Base-by-base conservation (phyloP, 1,284 basidiomycete genomes). In the Phlebopus sp. region DNA sequence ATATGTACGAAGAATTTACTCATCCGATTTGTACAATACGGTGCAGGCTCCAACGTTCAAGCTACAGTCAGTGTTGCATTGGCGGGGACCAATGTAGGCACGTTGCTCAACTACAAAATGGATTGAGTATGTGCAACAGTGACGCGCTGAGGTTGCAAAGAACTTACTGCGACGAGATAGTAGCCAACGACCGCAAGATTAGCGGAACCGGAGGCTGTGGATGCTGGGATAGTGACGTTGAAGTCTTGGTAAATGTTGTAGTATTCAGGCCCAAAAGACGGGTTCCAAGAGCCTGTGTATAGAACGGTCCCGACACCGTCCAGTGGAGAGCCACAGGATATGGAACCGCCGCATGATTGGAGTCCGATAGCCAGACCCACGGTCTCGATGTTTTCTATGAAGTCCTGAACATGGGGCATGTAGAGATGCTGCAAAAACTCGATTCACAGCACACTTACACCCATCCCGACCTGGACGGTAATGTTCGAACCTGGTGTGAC, bases 21-120 rank as follows among this genome's bases (percentile, higher is more conserved):
- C n/a, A n/a, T n/a, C n/a, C n/a, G n/a, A n/a, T n/a, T n/a, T n/a
- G n/a, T n/a, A n/a, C n/a, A n/a, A n/a, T n/a, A n/a, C n/a, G n/a
- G 2, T 9, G 27, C 27, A 29, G 27, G 27, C 2, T 29, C 89
- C 89, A 9, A 2, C 9, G 27, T 19, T 44, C 42, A 44, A 30
- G 27, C 43, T n/a, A 44, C 13, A 5, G 18, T 37, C 35, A 44
- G 14, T 17, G 35, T 37, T 14, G 36, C 35, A 21, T 44, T 44
- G 17, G 43, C 34, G 3, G 30, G 30, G 2, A 14, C 27, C 43
- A 44, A 3, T 9, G 8, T 14, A 13, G 43, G 43, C 27, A 44
- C 17, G 19, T 44, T 18, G 14, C 36, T 30, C 4, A 9, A 32
- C 34, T 44, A 27, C 7, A 36, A 17, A 25, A 17, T 8, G 9